Evolutionary conservation across 306 rosid genomes (phyloP), one percentile per base, ranked within the genome.

Genomic region (Fragaria nilgerrensis): DNA sequence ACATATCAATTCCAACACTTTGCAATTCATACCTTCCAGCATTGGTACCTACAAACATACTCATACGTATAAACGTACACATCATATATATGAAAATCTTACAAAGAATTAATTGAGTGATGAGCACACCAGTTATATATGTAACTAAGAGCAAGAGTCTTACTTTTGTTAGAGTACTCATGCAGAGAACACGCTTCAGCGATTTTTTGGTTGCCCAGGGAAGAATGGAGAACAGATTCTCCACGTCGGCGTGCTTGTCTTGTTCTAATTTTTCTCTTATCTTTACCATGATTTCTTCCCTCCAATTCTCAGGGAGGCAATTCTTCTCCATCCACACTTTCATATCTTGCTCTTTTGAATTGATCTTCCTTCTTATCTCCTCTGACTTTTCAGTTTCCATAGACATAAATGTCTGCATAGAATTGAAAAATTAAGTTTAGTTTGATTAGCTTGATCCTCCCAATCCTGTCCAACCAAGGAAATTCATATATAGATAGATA

Each of bases 121-220:
- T 3, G 16, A 11, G 14, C n/a, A n/a, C n/a, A n/a, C n/a, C n/a
- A n/a, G n/a, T n/a, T 4, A 59, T 2, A n/a, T 9, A 41, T 45
- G 49, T n/a, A n/a, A n/a, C n/a, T n/a, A n/a, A n/a, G n/a, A n/a
- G n/a, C n/a, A n/a, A 2, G 29, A 79, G 58, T 25, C 91, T 68
- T 75, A 88, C 96, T 82, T 86, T 88, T 89, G 74, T 86, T 34
- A 93, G 82, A 59, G 83, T 77, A 72, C 84, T 83, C 81, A 86
- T 41, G 83, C 93, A 90, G 50, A 93, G 97, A 83, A 89, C 86
- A 44, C 84, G 85, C 82, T 87, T 88, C 32, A 93, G 85, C 66
- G 82, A 83, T 79, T 92, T 89, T 80, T 87, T 88, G 63, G 87
- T 89, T 70, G 89, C 85, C 82, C 85, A 82, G 70, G 96, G 93